A percentile compares a stretch with the other conserved stretches of the same genome.
Evolutionary conservation across 768 basidiomycete species (phyloP).

Genomic region (Termitomyces sp.): DNA sequence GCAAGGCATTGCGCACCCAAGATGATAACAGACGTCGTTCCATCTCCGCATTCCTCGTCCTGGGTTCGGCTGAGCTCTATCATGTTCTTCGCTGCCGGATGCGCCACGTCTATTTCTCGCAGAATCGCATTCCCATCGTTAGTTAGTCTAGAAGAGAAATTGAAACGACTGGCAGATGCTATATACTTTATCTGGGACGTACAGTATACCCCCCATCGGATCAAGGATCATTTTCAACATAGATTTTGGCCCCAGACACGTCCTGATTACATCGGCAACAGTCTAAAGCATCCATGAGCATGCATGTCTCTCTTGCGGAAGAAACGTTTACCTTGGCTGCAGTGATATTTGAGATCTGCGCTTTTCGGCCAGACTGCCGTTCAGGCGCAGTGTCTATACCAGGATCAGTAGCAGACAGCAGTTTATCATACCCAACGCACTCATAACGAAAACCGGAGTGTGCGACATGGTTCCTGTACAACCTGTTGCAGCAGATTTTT

Average conservation of each 20-base stretch:
- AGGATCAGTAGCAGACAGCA: neutral
- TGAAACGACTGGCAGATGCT: neutral
- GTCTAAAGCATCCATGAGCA: constrained; percentile 45
- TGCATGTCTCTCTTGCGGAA: neutral
- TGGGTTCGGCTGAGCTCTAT: constrained; percentile 97
- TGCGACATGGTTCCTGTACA: constrained; percentile 37
- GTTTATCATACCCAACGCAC: constrained; percentile 28
- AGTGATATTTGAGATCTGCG: constrained; percentile 94
- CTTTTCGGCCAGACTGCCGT: constrained; percentile 90
- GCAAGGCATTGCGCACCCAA: constrained; percentile 51
- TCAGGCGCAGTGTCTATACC: constrained; percentile 84
- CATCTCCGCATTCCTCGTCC: constrained; percentile 98
- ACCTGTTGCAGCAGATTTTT: constrained; percentile 5
- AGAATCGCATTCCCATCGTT: constrained; percentile 99
- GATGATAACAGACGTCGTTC: constrained; percentile 97
- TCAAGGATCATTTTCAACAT: constrained; percentile 99
- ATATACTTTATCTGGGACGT: constrained; percentile 19
- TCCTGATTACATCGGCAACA: constrained; percentile 95
- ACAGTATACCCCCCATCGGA: constrained; percentile 99
- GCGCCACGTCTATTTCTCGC: constrained; percentile 97
- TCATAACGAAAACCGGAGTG: constrained; percentile 83
- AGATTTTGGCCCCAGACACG: constrained; percentile 94
- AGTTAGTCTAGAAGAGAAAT: constrained; percentile 56
- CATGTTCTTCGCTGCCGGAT: constrained; percentile 99
- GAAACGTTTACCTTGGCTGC: constrained; percentile 78